Evolutionary conservation across 2,329 filamentous ascomycete genomes (phyloP).

Genomic region (Phyllosticta ampelicida): DNA sequence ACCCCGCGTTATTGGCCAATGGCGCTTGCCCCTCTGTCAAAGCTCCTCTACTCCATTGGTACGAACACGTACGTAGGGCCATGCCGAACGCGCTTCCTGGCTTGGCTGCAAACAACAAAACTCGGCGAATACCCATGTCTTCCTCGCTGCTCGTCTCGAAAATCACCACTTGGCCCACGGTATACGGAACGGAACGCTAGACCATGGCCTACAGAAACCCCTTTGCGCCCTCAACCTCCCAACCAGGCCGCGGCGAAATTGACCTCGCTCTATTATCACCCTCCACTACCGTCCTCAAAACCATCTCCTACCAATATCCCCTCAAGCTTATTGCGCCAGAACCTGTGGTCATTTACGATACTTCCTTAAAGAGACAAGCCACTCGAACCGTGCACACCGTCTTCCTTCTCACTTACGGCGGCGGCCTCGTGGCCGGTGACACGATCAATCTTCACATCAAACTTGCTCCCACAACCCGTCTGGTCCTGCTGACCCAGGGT

Average conservation of each 20-base stretch:
- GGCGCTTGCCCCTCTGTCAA: conserved; percentile 4
- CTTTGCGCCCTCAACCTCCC: conserved; percentile 62
- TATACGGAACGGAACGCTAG: background rate
- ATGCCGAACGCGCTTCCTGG: background rate
- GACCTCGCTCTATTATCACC: conserved; percentile 63
- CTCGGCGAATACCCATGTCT: background rate
- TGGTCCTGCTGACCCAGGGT: conserved; percentile 55
- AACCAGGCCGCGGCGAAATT: conserved; percentile 68
- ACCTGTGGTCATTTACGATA: conserved; percentile 38
- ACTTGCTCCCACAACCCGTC: conserved; percentile 52
- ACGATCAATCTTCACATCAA: conserved; percentile 61
- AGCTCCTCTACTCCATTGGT: background rate
- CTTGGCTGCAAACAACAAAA: background rate
- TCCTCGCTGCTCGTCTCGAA: background rate
- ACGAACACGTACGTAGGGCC: too few relatives aligned
- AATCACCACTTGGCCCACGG: background rate
- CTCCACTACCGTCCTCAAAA: conserved; percentile 58
- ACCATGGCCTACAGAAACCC: conserved; percentile 44
- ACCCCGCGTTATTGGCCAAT: conserved; percentile 5
- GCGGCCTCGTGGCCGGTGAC: conserved; percentile 83
- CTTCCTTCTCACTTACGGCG: conserved; percentile 89
- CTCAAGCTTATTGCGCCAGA: conserved; percentile 83
- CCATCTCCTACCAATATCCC: conserved; percentile 82
- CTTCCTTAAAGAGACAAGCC: background rate
- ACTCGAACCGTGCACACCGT: conserved; percentile 51